Conservation (phyloP, 371 early-diverging fungal genomes). For the Phascolomyces articulosus region DNA sequence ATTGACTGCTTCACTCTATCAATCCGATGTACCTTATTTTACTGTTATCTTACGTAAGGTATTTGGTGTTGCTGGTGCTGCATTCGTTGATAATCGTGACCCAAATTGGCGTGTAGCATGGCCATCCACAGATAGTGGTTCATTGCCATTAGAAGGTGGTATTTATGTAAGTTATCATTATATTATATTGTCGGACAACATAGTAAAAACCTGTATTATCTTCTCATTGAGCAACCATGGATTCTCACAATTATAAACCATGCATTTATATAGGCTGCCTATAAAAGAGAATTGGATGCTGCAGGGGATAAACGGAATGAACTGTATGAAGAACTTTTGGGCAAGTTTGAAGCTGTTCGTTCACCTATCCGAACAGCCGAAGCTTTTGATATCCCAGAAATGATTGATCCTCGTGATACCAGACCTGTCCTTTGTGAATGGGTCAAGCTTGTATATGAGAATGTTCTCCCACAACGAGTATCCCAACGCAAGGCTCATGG, state of each 20-base stretch:
- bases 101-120: constrained; percentile 49
- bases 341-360: constrained; percentile 46
- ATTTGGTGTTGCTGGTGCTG: constrained; percentile 56
- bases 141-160: constrained; percentile 48
- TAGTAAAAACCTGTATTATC: no score
- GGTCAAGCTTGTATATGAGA: constrained; percentile 46
- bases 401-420: constrained; percentile 55
- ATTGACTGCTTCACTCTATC: constrained; percentile 47
- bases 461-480: constrained; percentile 41
- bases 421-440: constrained; percentile 43
- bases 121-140: constrained; percentile 53
- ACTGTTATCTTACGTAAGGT: constrained; percentile 47
- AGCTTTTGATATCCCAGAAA: constrained; percentile 47
- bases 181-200: no score
- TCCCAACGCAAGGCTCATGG: constrained; percentile 36
- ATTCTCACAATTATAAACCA: not conserved
- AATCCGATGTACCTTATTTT: constrained; percentile 49
- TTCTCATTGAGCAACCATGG: not conserved
- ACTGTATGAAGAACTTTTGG: constrained; percentile 38
- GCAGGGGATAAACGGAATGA: constrained; percentile 50
- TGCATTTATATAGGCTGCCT: constrained; percentile 35
- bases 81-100: constrained; percentile 47
- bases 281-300: constrained; percentile 41
- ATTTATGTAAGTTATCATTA: constrained; percentile 21
- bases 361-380: constrained; percentile 51